Conservation (phyloP, 169 alveolate species). For the Eimeria sp. region DNA sequence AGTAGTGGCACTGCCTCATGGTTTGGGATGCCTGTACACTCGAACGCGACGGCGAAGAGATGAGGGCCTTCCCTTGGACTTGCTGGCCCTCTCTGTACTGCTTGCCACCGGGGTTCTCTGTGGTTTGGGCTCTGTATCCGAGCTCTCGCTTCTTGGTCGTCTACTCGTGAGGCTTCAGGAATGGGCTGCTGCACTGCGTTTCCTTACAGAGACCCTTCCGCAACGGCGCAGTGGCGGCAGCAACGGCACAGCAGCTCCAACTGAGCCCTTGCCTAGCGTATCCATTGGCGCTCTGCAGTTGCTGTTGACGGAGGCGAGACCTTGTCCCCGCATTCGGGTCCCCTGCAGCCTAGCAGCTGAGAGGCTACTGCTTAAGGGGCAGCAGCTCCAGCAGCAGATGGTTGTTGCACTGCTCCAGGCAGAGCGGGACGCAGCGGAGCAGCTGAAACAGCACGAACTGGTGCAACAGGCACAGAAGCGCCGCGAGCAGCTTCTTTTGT, state of each 20-base stretch:
- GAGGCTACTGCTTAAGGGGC: slow-evolving; percentile 63
- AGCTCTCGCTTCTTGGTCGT: slow-evolving; percentile 10
- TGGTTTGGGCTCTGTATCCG: slow-evolving; percentile 42
- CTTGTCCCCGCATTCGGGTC: slow-evolving; percentile 48
- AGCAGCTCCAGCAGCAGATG: slow-evolving; percentile 67
- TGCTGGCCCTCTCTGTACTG: slow-evolving; percentile 38
- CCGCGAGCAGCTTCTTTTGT: slow-evolving; percentile 57
- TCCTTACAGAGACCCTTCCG: slow-evolving; percentile 50
- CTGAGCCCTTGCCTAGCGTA: slow-evolving; percentile 62
- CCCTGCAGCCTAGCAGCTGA: slow-evolving; percentile 49
- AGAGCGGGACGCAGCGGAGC: slow-evolving; percentile 36
- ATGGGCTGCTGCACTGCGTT: slow-evolving; percentile 72
- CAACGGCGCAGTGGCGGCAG: slow-evolving; percentile 33
- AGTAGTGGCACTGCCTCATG: slow-evolving; percentile 22
- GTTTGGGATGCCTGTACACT: slow-evolving; percentile 60
- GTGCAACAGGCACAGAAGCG: slow-evolving; percentile 31
- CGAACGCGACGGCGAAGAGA: slow-evolving; percentile 46
- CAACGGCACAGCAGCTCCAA: slow-evolving; percentile 24
- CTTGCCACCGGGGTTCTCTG: slow-evolving; percentile 50
- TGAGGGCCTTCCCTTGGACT: slow-evolving; percentile 49
- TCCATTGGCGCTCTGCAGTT: slow-evolving; percentile 75
- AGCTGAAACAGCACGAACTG: slow-evolving; percentile 56
- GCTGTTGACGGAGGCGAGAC: slow-evolving; percentile 65
- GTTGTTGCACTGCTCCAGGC: slow-evolving; percentile 49
- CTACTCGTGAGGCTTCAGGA: slow-evolving; percentile 57